Evolutionary conservation across 2,329 filamentous ascomycete genomes (phyloP).

Genomic region (Penicillium palitans): DNA sequence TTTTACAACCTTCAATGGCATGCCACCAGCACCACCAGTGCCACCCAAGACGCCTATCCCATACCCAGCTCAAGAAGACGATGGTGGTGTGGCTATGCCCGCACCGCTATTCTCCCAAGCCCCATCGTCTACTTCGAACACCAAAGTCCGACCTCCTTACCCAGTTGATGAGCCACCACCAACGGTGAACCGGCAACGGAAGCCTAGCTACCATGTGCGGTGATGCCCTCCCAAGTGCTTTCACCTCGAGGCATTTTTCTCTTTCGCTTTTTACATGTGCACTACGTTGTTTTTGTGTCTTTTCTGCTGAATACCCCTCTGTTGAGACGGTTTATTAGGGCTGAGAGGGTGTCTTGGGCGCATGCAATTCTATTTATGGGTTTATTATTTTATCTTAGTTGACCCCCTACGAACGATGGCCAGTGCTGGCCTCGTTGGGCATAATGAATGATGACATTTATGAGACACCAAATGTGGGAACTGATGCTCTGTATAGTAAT

Average conservation of each 20-base stretch:
- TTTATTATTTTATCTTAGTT: neutral
- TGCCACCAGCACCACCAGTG: constrained; percentile 69
- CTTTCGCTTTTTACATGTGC: neutral
- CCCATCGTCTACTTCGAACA: constrained; percentile 15
- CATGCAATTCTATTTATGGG: neutral
- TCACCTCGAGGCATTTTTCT: neutral
- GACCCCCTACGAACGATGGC: neutral
- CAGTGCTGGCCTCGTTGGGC: neutral
- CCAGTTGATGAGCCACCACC: constrained; percentile 80
- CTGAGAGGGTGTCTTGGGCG: constrained; percentile 1
- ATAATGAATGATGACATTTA: constrained; percentile 27
- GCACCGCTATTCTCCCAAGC: constrained; percentile 36
- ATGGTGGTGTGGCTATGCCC: constrained; percentile 36
- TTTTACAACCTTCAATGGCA: constrained; percentile 22
- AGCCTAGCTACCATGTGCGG: constrained; percentile 69
- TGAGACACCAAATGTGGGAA: constrained; percentile 5
- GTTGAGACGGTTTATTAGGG: constrained; percentile 3
- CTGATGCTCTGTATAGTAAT: constrained; percentile 12
- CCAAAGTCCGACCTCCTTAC: constrained; percentile 63
- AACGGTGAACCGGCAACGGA: constrained; percentile 78
- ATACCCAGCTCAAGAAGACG: constrained; percentile 42
- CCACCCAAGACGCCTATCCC: constrained; percentile 76
- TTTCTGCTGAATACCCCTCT: constrained; percentile 11
- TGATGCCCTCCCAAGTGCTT: constrained; percentile 30
- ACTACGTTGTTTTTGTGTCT: constrained; percentile 1